Evolutionary conservation across 345 rosid species (phyloP), one percentile per base, ranked within the genome.

Genomic region (Linum usitatissimum): DNA sequence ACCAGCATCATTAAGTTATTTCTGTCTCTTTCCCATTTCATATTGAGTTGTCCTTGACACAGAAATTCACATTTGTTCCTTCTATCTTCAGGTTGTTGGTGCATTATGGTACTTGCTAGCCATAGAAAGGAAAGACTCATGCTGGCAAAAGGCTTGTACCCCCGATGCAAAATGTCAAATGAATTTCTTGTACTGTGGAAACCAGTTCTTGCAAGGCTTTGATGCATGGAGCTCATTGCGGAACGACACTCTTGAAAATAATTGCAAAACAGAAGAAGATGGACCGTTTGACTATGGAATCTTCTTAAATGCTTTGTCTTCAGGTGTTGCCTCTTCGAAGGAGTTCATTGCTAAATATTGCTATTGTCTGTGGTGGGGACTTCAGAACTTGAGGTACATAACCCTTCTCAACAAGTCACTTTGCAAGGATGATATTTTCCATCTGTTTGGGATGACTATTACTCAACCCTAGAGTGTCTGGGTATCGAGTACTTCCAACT

Each of bases 341-440:
- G 79, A 83, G n/a, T 92, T 92, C 72, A 63, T 90, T 36, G 67
- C 97, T 0, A 93, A 92, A 55, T 93, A 79, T 69, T 86, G 83
- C 70, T 93, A 81, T 65, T 93, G 96, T 73, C 79, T 90, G 62
- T 93, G 99, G 99, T 93, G 97, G 99, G 99, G 99, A n/a, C 86
- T 93, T 57, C 97, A 90, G 79, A 93, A 93, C 76, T 78, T 93
- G 69, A 92, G 99, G 99, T 92, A 66, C 61, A 5, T 12, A 42
- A 9, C 53, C 30, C 19, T 21, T 28, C 38, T 5, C 38, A 7
- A 34, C 0, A 34, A 34, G 38, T 34, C 28, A 23, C 8, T 34
- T 7, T 34, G 38, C 38, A 34, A 34, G 38, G 38, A 34, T 34
- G 38, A 34, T 34, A 34, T 34, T 34, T 34, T 34, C 28, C 28